Percentiles rank a stretch among this genome's conserved stretches.
phyloP scores from a whole-genome alignment of 2,329 filamentous ascomycete genomes.

The Fusarium siculi region DNA sequence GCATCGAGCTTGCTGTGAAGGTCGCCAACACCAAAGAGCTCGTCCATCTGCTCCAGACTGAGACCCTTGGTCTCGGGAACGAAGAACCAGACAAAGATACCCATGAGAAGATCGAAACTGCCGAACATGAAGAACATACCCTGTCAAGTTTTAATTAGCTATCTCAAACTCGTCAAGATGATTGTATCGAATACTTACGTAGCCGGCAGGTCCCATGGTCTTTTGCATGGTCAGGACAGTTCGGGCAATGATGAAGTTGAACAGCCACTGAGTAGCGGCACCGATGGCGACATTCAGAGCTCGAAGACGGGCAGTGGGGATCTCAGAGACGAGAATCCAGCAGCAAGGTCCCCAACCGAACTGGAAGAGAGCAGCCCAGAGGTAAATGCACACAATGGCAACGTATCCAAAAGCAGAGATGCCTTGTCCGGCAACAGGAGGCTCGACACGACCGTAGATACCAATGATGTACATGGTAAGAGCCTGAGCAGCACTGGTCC shows the following conservation, averaged over 20 bases:
- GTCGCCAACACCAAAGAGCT: slow-evolving; percentile 71
- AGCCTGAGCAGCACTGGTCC: slow-evolving; percentile 72
- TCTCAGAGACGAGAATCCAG: slow-evolving; percentile 78
- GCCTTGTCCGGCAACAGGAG: slow-evolving; percentile 62
- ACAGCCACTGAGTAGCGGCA: slow-evolving; percentile 77
- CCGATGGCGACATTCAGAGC: slow-evolving; percentile 75
- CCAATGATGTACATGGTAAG: slow-evolving; percentile 75
- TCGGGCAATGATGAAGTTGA: slow-evolving; percentile 76
- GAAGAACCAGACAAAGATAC: slow-evolving; percentile 73
- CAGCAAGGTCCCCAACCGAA: slow-evolving; percentile 77
- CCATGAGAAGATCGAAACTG: slow-evolving; percentile 72
- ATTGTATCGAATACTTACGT: slow-evolving; percentile 46
- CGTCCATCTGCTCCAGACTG: slow-evolving; percentile 72
- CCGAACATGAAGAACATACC: slow-evolving; percentile 78
- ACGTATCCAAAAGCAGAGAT: slow-evolving; percentile 75
- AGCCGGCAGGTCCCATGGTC: slow-evolving; percentile 57
- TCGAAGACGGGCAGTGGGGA: slow-evolving; percentile 73
- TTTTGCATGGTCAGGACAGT: slow-evolving; percentile 74
- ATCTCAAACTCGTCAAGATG: background rate
- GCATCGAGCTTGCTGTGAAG: slow-evolving; percentile 44
- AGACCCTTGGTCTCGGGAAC: slow-evolving; percentile 78
- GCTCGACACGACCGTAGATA: slow-evolving; percentile 73
- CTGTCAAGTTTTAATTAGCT: slow-evolving; percentile 36
- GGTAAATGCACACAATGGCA: slow-evolving; percentile 76
- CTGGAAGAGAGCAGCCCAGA: slow-evolving; percentile 77